A percentile compares a stretch with the other conserved stretches of the same genome.
Evolutionary conservation across 1,284 basidiomycete genomes (phyloP).

Genomic region (Laetiporus sulphureus): DNA sequence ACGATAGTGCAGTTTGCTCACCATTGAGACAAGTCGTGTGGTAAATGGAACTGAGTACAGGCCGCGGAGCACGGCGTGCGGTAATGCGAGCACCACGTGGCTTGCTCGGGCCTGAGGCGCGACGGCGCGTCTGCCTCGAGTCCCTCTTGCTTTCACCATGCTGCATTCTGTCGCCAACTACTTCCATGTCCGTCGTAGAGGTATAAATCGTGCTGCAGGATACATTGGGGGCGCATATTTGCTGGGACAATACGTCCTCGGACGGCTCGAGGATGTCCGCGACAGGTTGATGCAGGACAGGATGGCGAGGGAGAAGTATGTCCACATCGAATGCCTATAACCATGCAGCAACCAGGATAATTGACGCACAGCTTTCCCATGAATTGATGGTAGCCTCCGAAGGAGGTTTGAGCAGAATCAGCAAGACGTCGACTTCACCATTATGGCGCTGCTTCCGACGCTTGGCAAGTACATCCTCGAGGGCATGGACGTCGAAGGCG

Average conservation of each 20-base stretch:
- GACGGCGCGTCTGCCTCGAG: too few species aligned
- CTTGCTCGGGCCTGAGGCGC: too few species aligned
- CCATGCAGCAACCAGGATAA: slow-evolving; percentile 4
- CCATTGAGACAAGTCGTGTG: slow-evolving; percentile 9
- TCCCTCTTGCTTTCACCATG: slow-evolving; percentile 19
- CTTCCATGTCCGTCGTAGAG: slow-evolving; percentile 41
- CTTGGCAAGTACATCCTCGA: slow-evolving; percentile 67
- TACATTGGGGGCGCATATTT: slow-evolving; percentile 64
- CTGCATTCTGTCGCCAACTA: slow-evolving; percentile 28
- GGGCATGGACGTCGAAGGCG: slow-evolving; percentile 77
- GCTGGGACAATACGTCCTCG: slow-evolving; percentile 56
- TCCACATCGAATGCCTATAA: too few species aligned
- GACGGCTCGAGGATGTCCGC: slow-evolving; percentile 68
- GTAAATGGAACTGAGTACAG: too few species aligned
- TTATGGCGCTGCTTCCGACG: slow-evolving; percentile 75
- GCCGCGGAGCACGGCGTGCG: too few species aligned
- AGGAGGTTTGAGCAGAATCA: slow-evolving; percentile 78
- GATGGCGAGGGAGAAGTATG: slow-evolving; percentile 71
- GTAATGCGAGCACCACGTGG: too few species aligned
- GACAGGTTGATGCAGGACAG: slow-evolving; percentile 58
- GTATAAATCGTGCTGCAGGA: slow-evolving; percentile 36
- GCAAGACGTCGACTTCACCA: slow-evolving; percentile 77
- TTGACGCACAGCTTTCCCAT: neutral
- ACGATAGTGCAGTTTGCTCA: slow-evolving; percentile 7
- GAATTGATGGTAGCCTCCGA: slow-evolving; percentile 46